phyloP scores from a whole-genome alignment of 495 filamentous ascomycete genomes.

The Rusavskia elegans region DNA sequence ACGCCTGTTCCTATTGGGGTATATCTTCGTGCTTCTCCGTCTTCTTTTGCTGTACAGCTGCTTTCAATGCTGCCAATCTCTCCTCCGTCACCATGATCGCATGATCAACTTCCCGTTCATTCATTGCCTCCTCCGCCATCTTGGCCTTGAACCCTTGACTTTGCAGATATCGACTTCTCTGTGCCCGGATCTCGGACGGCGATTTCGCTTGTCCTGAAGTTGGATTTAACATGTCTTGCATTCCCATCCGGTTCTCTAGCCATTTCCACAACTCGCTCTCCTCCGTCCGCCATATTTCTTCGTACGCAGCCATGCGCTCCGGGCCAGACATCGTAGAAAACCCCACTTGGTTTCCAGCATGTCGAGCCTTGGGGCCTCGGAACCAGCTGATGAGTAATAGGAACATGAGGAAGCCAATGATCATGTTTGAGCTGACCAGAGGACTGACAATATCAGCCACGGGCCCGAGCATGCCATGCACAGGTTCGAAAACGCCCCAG shows the following conservation, averaged over 20 bases:
- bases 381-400: conserved; percentile 39
- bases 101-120: conserved; percentile 64
- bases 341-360: conserved; percentile 13
- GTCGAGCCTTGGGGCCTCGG: conserved; percentile 31
- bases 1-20: background rate
- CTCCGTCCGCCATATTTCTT: conserved; percentile 82
- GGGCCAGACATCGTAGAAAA: conserved; percentile 17
- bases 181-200: background rate
- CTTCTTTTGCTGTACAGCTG: conserved; percentile 45
- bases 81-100: conserved; percentile 78
- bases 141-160: conserved; percentile 23
- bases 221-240: conserved; percentile 45
- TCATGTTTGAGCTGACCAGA: conserved; percentile 52
- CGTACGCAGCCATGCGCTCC: conserved; percentile 68
- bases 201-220: background rate
- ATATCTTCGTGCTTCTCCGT: conserved; percentile 3
- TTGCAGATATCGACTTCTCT: conserved; percentile 10
- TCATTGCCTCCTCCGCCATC: conserved; percentile 56
- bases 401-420: conserved; percentile 39
- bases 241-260: conserved; percentile 75
- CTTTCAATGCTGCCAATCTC: conserved; percentile 57
- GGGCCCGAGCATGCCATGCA: conserved; percentile 53
- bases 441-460: conserved; percentile 53
- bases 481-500: conserved; percentile 74
- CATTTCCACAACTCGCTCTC: conserved; percentile 91